These are phyloP conservation scores for Myxozyma melibiosi DNA, from an alignment of 805 yeast species.

Conservation along the genomic window DNA sequence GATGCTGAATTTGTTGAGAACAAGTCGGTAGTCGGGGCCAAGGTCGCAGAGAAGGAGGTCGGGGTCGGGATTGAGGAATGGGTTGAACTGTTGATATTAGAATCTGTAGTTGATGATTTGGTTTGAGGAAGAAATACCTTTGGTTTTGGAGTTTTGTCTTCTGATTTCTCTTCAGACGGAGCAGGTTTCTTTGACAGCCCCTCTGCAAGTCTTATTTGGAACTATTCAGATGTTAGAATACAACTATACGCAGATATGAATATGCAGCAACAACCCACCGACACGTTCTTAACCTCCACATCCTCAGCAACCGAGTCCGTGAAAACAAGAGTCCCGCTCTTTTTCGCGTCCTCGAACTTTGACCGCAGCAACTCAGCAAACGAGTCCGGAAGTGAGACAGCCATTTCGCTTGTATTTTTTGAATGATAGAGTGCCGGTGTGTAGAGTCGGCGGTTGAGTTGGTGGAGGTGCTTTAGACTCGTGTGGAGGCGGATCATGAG, in stretches of 20 bases:
- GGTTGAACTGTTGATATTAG: conserved; percentile 46
- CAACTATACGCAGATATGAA: conserved; percentile 7
- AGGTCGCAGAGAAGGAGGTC: conserved; percentile 60
- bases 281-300: conserved; percentile 40
- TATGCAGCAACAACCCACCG: conserved; percentile 21
- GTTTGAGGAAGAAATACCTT: conserved; percentile 9
- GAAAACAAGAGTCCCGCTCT: conserved; percentile 52
- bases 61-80: conserved; percentile 80
- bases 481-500: no score
- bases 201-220: conserved; percentile 44
- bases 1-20: conserved; percentile 86
- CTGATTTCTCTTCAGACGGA: conserved; percentile 11
- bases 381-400: conserved; percentile 43
- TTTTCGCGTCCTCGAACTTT: conserved; percentile 49
- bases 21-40: conserved; percentile 57
- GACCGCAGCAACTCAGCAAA: conserved; percentile 39
- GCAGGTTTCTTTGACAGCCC: conserved; percentile 43
- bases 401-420: conserved; percentile 1
- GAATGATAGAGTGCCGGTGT: neutral
- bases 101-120: neutral
- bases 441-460: neutral
- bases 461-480: no score
- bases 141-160: conserved; percentile 3
- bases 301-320: conserved; percentile 51
- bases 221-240: conserved; percentile 32